phyloP scores from a whole-genome alignment of 2,329 filamentous ascomycete genomes.

The Albophoma yamanashiensis region DNA sequence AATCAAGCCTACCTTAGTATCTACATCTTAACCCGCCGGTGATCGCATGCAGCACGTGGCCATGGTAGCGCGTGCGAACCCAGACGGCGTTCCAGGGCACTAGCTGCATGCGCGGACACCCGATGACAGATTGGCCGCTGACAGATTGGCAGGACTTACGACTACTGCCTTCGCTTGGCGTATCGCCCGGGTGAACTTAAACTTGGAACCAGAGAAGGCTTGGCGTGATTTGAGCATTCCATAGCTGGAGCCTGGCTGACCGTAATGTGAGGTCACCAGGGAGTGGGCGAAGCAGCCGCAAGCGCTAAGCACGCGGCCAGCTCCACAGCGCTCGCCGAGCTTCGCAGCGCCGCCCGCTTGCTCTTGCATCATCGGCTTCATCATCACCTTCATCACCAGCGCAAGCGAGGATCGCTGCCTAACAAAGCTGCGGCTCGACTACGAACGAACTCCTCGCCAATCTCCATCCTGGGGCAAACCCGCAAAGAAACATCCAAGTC shows the following conservation, averaged over 20 bases:
- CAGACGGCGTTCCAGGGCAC: not conserved
- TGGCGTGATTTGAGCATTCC: not conserved
- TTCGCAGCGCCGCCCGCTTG: not conserved
- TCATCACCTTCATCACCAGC: not conserved
- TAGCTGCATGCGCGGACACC: not conserved
- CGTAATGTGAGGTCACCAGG: not conserved
- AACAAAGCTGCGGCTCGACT: not conserved
- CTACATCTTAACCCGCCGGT: too few relatives aligned
- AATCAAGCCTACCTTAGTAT: too few relatives aligned
- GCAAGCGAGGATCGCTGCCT: not conserved
- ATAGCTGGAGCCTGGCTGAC: not conserved
- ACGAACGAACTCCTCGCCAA: not conserved
- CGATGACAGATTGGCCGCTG: not conserved
- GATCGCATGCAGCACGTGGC: too few relatives aligned
- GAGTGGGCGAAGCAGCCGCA: not conserved
- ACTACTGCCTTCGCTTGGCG: not conserved
- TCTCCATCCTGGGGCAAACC: rapidly evolving
- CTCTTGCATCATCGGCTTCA: not conserved
- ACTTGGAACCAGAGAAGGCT: not conserved
- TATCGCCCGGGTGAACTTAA: not conserved
- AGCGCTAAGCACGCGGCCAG: not conserved
- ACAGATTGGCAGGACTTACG: not conserved
- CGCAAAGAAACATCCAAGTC: not conserved
- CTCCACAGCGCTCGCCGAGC: not conserved
- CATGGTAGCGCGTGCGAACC: not conserved